A percentile compares a stretch with the other conserved stretches of the same genome.
phyloP scores from a whole-genome alignment of 2,329 filamentous ascomycete species.

The Aspergillus pseudoglaucus region DNA sequence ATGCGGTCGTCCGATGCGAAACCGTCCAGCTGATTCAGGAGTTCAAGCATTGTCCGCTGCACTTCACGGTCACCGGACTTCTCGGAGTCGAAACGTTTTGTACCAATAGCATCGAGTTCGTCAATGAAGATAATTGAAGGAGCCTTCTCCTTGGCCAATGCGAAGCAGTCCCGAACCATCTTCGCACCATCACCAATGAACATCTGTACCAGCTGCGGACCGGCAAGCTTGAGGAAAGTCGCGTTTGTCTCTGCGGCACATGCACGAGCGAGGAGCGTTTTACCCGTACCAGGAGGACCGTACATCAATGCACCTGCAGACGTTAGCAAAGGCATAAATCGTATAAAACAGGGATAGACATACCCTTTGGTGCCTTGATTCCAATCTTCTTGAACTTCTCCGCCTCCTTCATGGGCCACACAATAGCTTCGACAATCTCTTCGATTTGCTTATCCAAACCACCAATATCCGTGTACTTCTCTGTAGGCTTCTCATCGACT shows the following conservation, averaged over 20 bases:
- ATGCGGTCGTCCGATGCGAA: conserved; percentile 96
- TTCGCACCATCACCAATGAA: conserved; percentile 99
- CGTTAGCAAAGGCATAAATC: neutral
- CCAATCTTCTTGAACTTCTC: conserved; percentile 99
- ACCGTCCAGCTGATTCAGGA: conserved; percentile 96
- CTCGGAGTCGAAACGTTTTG: conserved; percentile 97
- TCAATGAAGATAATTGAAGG: conserved; percentile 99
- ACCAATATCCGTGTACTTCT: conserved; percentile 97
- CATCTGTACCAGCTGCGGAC: conserved; percentile 97
- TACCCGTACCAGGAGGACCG: conserved; percentile 53
- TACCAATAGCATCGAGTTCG: conserved; percentile 95
- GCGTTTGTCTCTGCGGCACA: conserved; percentile 97
- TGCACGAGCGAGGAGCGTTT: conserved; percentile 69
- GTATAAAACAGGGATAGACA: conserved; percentile 13
- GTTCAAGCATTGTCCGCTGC: conserved; percentile 96
- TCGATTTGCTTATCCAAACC: conserved; percentile 98
- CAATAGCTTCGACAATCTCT: conserved; percentile 94
- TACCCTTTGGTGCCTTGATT: conserved; percentile 98
- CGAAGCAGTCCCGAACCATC: conserved; percentile 94
- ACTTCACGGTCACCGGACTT: conserved; percentile 98
- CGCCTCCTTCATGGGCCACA: conserved; percentile 99
- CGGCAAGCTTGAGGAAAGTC: conserved; percentile 96
- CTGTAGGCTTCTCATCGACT: conserved; percentile 98
- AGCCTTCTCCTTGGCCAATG: conserved; percentile 95
- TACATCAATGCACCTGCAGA: conserved; percentile 88